Base-by-base conservation (phyloP, 176 grass and related monocot species). In the Olyra latifolia region DNA sequence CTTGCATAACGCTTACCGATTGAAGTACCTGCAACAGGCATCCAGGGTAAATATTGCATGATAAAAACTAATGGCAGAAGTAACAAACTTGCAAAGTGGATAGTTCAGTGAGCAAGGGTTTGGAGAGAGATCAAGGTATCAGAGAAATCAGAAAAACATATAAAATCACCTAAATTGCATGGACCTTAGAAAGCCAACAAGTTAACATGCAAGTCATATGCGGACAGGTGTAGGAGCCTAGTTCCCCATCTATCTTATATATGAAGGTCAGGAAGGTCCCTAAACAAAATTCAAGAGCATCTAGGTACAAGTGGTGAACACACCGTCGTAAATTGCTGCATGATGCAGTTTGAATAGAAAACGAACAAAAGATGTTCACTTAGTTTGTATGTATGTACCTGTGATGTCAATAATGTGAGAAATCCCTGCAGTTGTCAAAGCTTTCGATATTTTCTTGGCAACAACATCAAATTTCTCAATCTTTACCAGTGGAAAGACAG, bases 341-440 rank as follows among this genome's bases (percentile, higher is more conserved):
- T 69, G 24, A 39, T 19, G 44, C 46, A 20, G 55, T 60, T 61
- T 48, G 23, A 80, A 83, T 7, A 71, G 56, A 78, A 80, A 16
- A 59, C 16, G 45, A 65, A 38, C 6, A 4, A 16, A 78, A 53
- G 13, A 28, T 9, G 8, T 42, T 35, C 24, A 19, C 4, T 29
- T 68, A 62, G 58, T 55, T 84, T 15, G 54, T 45, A 56, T 0
- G 42, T 35, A 35, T 53, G 8, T 91, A 94, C 95, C 95, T 80
- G 92, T 93, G n/a, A 93, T 84, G 58, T 98, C 95, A 6, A 98
- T 91, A 71, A 95, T 94, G 68, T 94, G 90, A 22, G 86, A 92
- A 57, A 98, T 94, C 38, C 92, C 95, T 40, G 87, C 77, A 56
- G 85, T 46, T 49, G 95, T 94, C 69, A 98, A 79, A 61, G 64